Percentiles rank a stretch among this genome's conserved stretches.
These are phyloP conservation scores for Coemansia sp. DNA, from an alignment of 192 early-diverging fungal species.

Conservation along the genomic window DNA sequence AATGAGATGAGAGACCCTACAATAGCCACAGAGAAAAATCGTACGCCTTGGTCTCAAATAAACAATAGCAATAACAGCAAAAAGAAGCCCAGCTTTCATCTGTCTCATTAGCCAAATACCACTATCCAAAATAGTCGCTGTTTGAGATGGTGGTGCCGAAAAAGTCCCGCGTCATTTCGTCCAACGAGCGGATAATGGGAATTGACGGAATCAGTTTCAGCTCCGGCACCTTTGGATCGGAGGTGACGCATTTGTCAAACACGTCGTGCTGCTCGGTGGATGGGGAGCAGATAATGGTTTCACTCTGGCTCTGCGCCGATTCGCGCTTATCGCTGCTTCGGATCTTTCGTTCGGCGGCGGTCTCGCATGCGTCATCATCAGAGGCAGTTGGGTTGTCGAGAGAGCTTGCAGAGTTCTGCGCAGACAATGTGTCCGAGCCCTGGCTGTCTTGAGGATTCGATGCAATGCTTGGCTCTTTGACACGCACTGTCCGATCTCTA, in stretches of 20 bases:
- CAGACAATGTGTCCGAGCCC: neutral
- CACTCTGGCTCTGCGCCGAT: constrained; percentile 51
- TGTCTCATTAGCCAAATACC: neutral
- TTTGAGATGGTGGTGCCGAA: constrained; percentile 19
- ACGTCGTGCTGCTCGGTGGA: constrained; percentile 10
- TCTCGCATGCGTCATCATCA: neutral
- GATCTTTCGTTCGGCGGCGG: neutral
- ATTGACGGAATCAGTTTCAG: constrained; percentile 21
- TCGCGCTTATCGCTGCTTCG: constrained; percentile 41
- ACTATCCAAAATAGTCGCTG: constrained; percentile 16
- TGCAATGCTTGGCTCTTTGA: neutral
- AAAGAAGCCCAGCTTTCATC: no score
- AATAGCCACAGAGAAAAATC: no score
- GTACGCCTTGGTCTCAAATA: no score
- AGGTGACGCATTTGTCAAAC: constrained; percentile 12
- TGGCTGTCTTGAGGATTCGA: constrained; percentile 1
- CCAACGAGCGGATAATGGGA: constrained; percentile 33
- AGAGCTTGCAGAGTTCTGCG: neutral
- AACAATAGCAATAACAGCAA: no score
- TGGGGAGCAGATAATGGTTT: constrained; percentile 50
- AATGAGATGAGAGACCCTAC: no score
- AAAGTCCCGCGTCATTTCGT: constrained; percentile 41
- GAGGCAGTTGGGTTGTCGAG: neutral
- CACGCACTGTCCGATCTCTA: neutral
- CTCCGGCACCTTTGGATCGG: constrained; percentile 14